These are phyloP conservation scores for Raphidocelis subcapitata DNA, from an alignment of 139 green algal species.

Conservation along the genomic window DNA sequence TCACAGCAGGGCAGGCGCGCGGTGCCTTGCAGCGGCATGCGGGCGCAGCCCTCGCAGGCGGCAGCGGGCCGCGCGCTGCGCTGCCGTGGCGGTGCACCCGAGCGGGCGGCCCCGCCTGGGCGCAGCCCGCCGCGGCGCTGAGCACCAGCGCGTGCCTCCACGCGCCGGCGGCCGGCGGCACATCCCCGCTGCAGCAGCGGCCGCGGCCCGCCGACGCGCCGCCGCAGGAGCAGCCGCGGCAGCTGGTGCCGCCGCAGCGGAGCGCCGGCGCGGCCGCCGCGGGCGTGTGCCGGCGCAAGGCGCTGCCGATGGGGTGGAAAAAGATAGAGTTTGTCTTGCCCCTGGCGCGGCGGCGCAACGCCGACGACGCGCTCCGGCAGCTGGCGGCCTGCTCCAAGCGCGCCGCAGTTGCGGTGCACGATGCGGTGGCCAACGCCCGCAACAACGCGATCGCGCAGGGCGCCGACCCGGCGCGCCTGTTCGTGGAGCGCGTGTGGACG, in stretches of 20 bases:
- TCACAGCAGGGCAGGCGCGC: too few species aligned
- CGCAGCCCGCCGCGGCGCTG: too few species aligned
- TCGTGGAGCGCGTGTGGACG: conserved; percentile 1
- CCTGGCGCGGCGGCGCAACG: neutral
- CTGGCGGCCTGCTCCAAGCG: conserved; percentile 17
- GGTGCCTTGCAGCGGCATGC: too few species aligned
- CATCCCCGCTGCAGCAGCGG: neutral
- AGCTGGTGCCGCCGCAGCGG: neutral
- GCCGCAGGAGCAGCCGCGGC: conserved; percentile 1
- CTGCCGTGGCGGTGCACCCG: too few species aligned
- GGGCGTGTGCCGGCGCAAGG: conserved; percentile 21
- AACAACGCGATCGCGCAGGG: conserved; percentile 25
- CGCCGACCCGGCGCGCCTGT: conserved; percentile 1
- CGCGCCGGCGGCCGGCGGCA: too few species aligned
- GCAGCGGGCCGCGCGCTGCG: too few species aligned
- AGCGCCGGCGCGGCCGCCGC: neutral
- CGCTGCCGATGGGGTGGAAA: conserved; percentile 17
- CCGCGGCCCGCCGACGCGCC: neutral
- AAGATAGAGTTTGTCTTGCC: conserved; percentile 29
- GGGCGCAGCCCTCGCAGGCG: too few species aligned
- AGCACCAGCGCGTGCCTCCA: too few species aligned
- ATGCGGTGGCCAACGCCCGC: conserved; percentile 24
- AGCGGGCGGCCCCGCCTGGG: too few species aligned
- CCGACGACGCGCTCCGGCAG: conserved; percentile 28
- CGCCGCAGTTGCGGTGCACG: conserved; percentile 3